A percentile compares a stretch with the other conserved stretches of the same genome.
Conservation (phyloP, 345 rosid species). For the Bretschneidera sinensis region DNA sequence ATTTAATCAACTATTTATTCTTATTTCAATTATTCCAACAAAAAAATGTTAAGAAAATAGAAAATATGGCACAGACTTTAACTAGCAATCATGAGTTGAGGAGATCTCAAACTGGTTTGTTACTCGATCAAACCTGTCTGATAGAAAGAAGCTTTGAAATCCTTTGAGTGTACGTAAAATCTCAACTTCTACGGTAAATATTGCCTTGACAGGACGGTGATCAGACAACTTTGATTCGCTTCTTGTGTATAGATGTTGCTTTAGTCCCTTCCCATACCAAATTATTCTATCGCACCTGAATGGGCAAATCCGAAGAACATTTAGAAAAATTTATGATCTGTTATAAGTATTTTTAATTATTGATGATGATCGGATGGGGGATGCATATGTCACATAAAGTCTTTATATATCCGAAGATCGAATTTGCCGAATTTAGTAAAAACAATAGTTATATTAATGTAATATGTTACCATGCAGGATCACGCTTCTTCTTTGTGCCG, state of each 20-base stretch:
- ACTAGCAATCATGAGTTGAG: conserved; percentile 26
- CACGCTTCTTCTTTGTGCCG: conserved; percentile 50
- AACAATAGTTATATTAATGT: too few species aligned
- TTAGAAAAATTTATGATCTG: too few species aligned
- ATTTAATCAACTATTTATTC: too few species aligned
- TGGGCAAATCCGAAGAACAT: too few species aligned
- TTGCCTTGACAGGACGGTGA: conserved; percentile 74
- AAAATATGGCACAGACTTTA: conserved; percentile 22
- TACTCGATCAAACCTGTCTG: conserved; percentile 48
- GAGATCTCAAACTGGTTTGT: conserved; percentile 23
- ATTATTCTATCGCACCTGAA: conserved; percentile 75
- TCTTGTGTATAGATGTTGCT: conserved; percentile 58
- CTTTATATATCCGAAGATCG: too few species aligned
- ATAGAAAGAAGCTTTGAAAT: conserved; percentile 41
- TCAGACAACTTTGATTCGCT: conserved; percentile 68
- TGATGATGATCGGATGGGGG: too few species aligned
- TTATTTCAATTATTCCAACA: too few species aligned
- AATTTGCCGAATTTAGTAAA: too few species aligned
- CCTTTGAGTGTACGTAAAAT: conserved; percentile 17
- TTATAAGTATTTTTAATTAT: too few species aligned
- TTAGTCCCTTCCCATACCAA: conserved; percentile 59
- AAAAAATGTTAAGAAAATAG: too few species aligned
- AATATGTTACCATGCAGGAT: conserved; percentile 96
- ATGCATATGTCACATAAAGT: too few species aligned
- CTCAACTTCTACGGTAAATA: conserved; percentile 45